These are phyloP conservation scores for Clarireedia homoeocarpa DNA, from an alignment of 2,329 filamentous ascomycete species.

Conservation along the genomic window DNA sequence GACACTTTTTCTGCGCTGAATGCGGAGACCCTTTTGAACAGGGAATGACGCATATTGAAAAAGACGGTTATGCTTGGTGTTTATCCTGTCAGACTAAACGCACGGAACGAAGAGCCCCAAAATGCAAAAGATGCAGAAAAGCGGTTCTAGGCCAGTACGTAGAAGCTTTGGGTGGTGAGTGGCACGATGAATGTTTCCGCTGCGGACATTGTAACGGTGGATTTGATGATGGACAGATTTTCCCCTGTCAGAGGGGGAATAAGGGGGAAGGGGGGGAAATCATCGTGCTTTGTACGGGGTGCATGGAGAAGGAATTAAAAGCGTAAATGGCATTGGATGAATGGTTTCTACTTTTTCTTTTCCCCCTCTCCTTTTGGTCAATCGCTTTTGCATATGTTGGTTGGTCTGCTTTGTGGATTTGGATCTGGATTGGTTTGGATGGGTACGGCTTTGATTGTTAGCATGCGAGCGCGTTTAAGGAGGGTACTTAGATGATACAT, in stretches of 20 bases:
- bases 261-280: slow-evolving; percentile 43
- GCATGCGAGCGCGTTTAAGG: too few species aligned
- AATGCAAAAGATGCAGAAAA: slow-evolving; percentile 76
- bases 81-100: slow-evolving; percentile 86
- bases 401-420: too few species aligned
- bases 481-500: too few species aligned
- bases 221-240: slow-evolving; percentile 59
- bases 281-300: slow-evolving; percentile 53
- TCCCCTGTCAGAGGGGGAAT: slow-evolving; percentile 33
- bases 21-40: slow-evolving; percentile 89
- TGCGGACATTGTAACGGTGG: slow-evolving; percentile 57
- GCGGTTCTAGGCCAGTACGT: slow-evolving; percentile 88
- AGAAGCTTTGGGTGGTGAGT: slow-evolving; percentile 80
- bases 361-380: not conserved
- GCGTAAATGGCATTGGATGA: slow-evolving; percentile 16
- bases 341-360: not conserved
- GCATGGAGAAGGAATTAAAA: slow-evolving; percentile 54
- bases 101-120: slow-evolving; percentile 78
- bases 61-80: slow-evolving; percentile 97
- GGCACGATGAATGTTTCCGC: slow-evolving; percentile 88
- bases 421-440: too few species aligned
- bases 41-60: slow-evolving; percentile 71
- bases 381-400: not conserved
- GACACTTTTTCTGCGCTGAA: slow-evolving; percentile 98
- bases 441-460: too few species aligned